These are phyloP conservation scores for Waltergamsia citrina DNA, from an alignment of 2,329 filamentous ascomycete genomes.

Conservation along the genomic window DNA sequence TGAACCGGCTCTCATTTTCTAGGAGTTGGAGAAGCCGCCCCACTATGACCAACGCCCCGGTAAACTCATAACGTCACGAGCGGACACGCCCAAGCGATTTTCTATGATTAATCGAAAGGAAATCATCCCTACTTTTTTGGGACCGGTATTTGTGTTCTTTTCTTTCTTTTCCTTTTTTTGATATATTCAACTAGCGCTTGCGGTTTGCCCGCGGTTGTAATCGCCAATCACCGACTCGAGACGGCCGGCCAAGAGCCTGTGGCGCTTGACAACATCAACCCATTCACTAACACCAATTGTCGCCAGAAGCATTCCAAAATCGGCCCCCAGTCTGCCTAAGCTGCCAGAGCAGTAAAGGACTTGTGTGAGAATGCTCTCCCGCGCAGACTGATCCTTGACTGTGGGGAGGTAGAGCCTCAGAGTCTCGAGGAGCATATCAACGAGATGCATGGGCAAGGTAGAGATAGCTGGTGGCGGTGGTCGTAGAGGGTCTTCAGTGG, in stretches of 20 bases:
- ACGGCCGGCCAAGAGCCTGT: conserved; percentile 73
- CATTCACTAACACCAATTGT: conserved; percentile 54
- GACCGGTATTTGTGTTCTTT: background rate
- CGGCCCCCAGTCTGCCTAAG: conserved; percentile 78
- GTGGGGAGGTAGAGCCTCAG: conserved; percentile 70
- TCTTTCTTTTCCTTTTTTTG: too few species aligned
- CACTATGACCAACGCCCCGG: background rate
- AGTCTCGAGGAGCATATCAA: conserved; percentile 71
- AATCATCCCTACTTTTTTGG: background rate
- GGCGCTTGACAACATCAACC: conserved; percentile 83
- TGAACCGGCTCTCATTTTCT: too few species aligned
- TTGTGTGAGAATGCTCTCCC: conserved; percentile 85
- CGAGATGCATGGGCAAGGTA: conserved; percentile 76
- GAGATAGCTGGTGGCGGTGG: conserved; percentile 67
- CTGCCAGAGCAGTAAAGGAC: conserved; percentile 90
- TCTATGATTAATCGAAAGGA: background rate
- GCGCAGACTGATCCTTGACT: conserved; percentile 66
- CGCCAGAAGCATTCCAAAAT: conserved; percentile 85
- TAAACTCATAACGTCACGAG: background rate
- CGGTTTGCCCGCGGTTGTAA: conserved; percentile 18
- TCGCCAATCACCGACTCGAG: conserved; percentile 59
- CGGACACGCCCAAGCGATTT: too few species aligned
- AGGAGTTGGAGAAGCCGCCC: background rate
- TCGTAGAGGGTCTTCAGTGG: conserved; percentile 27
- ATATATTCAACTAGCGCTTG: conserved; percentile 2